Percentiles rank a stretch among this genome's conserved stretches.
These are phyloP conservation scores for Leishmania guyanensis DNA, from an alignment of 208 protist species.

Conservation along the genomic window DNA sequence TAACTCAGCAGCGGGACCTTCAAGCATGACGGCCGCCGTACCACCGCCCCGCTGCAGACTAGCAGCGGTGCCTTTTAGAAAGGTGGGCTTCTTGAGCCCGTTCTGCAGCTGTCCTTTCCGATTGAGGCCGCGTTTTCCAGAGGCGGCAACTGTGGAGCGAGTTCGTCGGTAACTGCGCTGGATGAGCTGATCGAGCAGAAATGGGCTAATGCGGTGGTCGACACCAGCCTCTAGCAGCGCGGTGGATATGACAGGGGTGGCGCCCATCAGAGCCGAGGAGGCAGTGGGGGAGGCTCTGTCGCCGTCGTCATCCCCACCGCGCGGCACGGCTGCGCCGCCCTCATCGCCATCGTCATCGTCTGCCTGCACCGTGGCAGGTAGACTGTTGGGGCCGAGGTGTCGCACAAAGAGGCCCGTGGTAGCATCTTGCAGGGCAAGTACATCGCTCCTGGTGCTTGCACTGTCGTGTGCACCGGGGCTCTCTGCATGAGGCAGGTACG, in stretches of 20 bases:
- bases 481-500: conserved; percentile 14
- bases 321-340: background rate
- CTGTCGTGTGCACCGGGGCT: background rate
- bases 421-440: conserved; percentile 26
- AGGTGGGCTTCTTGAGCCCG: background rate
- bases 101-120: background rate
- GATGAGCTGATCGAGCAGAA: conserved; percentile 25
- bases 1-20: background rate
- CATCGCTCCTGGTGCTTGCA: background rate
- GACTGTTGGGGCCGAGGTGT: conserved; percentile 7
- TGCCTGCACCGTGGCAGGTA: background rate
- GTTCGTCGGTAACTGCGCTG: conserved; percentile 12
- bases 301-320: too few relatives aligned
- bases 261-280: background rate
- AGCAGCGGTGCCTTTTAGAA: background rate
- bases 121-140: background rate
- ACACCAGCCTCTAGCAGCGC: conserved; percentile 28
- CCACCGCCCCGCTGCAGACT: background rate
- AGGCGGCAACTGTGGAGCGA: conserved; percentile 2
- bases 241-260: conserved; percentile 17
- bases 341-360: background rate
- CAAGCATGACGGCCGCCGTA: background rate
- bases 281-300: background rate
- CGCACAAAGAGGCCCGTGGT: conserved; percentile 28
- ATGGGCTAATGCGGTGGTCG: conserved; percentile 29